These are phyloP conservation scores for Cystofilobasidium bisporidii DNA, from an alignment of 768 basidiomycete species.

Conservation along the genomic window DNA sequence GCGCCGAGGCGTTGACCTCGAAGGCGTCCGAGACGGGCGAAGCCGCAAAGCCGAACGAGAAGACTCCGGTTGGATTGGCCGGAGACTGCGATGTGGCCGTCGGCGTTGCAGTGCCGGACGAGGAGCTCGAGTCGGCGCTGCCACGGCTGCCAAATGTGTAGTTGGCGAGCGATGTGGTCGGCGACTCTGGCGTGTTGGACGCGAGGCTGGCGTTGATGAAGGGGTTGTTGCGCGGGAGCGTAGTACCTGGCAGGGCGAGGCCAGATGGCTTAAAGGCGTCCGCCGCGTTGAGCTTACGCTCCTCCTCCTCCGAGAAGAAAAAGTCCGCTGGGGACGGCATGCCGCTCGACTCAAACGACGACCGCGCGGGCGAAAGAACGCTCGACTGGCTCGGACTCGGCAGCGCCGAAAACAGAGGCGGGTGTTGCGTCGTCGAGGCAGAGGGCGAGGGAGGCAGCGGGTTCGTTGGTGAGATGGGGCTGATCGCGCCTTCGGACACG, in stretches of 20 bases:
- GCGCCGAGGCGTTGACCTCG: constrained; percentile 11
- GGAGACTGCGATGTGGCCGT: not conserved
- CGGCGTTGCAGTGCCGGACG: not conserved
- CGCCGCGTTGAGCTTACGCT: constrained; percentile 19
- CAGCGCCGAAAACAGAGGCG: constrained; percentile 10
- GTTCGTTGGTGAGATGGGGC: not conserved
- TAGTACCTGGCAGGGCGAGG: constrained; percentile 4
- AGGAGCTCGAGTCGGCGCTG: constrained; percentile 10
- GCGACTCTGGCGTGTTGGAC: not conserved
- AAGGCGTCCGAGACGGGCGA: constrained; percentile 27
- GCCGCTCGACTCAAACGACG: constrained; percentile 21
- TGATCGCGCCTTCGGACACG: constrained; percentile 1
- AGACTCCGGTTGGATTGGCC: constrained; percentile 17
- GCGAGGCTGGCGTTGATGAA: constrained; percentile 15
- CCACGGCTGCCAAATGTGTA: not conserved
- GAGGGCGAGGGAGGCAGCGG: not conserved
- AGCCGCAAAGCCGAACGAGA: constrained; percentile 26
- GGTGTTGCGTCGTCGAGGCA: not conserved
- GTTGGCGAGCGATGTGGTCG: constrained; percentile 13
- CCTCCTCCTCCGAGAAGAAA: constrained; percentile 28
- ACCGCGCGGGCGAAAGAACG: constrained; percentile 14
- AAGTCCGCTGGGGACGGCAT: constrained; percentile 10
- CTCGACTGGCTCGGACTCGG: constrained; percentile 3
- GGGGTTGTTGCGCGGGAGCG: constrained; percentile 12
- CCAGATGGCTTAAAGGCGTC: constrained; percentile 14